Base-by-base conservation (phyloP, 441 rosid species). In the Theobroma grandiflorum region DNA sequence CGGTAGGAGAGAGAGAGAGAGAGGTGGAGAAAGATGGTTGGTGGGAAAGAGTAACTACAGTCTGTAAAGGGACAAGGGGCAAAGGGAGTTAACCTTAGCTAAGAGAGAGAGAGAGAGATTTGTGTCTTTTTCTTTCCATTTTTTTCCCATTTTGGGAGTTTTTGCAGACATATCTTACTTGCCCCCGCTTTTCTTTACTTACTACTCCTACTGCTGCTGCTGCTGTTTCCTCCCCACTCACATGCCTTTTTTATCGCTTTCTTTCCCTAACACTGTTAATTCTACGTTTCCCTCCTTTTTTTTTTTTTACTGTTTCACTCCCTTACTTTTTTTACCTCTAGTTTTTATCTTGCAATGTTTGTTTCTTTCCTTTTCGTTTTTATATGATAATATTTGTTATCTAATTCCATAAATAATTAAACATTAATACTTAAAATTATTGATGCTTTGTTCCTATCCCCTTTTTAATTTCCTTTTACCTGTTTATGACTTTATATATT, bases 51-150 rank as follows among this genome's bases (percentile, higher is more conserved):
- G 86, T 78, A 79, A 82, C 85, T 86, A 87, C 87, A 87, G 84
- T 77, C 88, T 85, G 92, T 85, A 90, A 90, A 89, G 86, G 74
- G 4, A 45, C 79, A 84, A 81, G 37, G 45, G 40, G 31, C 31
- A 26, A 43, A 26, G 61, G 1, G 76, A 14, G 65, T 58, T 12
- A 52, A 67, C 33, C 49, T 38, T 40, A n/a, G 31, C 49, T 66
- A 40, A 16, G 6, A 16, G 7, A 58, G 12, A n/a, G 31, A 57
- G 26, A 38, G 49, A 38, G 31, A 64, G 43, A 64, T 6, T 14
- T 65, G 50, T 55, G n/a, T 10, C 15, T 37, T 42, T n/a, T 53
- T 55, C 62, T 55, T 42, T 35, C 65, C 35, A 40, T 52, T 73
- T 73, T 31, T 18, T n/a, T 20, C 37, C 15, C 2, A 14, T 72